Evolutionary conservation across 179 eudicot genomes (phyloP).

Genomic region (Actinidia arguta): DNA sequence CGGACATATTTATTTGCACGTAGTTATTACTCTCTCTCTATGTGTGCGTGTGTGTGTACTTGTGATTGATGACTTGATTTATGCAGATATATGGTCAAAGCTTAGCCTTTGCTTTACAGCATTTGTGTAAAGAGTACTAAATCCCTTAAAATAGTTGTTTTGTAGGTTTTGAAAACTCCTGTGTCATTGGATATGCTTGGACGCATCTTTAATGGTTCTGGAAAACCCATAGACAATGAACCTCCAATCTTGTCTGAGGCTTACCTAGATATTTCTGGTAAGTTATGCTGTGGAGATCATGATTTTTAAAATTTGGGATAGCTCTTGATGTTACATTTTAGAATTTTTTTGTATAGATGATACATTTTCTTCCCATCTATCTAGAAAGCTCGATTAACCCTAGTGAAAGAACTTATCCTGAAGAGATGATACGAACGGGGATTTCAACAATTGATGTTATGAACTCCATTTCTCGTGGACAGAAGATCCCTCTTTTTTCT

Average conservation of each 20-base stretch:
- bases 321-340: neutral
- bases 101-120: neutral
- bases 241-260: slow-evolving; percentile 99
- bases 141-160: slow-evolving; percentile 14
- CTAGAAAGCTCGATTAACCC: slow-evolving; percentile 98
- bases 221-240: slow-evolving; percentile 98
- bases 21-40: neutral
- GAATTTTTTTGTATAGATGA: neutral
- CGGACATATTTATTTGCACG: neutral
- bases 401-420: slow-evolving; percentile 99
- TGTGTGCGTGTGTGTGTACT: no score
- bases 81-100: neutral
- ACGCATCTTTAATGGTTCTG: slow-evolving; percentile 97
- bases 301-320: neutral
- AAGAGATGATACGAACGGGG: slow-evolving; percentile 99
- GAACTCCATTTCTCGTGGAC: slow-evolving; percentile 99
- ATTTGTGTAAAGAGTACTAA: slow-evolving; percentile 3
- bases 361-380: neutral
- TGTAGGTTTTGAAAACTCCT: slow-evolving; percentile 96
- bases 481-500: slow-evolving; percentile 97
- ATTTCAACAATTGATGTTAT: slow-evolving; percentile 99
- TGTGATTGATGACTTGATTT: neutral
- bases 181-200: slow-evolving; percentile 99
- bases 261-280: slow-evolving; percentile 96
- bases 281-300: slow-evolving; percentile 23